phyloP scores from a whole-genome alignment of 768 basidiomycete genomes.

The Hortiboletus campestris region DNA sequence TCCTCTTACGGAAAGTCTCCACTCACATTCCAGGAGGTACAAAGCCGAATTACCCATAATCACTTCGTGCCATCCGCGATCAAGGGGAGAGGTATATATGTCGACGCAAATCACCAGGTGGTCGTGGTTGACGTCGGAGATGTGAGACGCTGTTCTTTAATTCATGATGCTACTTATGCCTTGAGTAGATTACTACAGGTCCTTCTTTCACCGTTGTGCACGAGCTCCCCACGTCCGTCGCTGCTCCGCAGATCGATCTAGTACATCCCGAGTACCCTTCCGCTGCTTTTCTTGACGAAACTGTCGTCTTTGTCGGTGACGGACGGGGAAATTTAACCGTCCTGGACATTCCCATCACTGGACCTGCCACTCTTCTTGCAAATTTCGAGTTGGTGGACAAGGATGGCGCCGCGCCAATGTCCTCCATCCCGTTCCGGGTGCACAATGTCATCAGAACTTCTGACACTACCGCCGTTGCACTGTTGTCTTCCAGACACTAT shows the following conservation, averaged over 20 bases:
- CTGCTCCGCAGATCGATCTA: constrained; percentile 36
- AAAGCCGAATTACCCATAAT: constrained; percentile 82
- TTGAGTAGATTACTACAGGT: constrained; percentile 47
- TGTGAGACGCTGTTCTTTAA: constrained; percentile 42
- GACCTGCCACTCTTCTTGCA: constrained; percentile 47
- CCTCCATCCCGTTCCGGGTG: constrained; percentile 39
- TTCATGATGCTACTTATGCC: constrained; percentile 1
- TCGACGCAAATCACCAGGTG: constrained; percentile 64
- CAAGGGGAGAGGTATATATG: constrained; percentile 54
- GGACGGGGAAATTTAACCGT: constrained; percentile 69
- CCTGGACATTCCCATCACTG: constrained; percentile 43
- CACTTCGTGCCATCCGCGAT: constrained; percentile 58
- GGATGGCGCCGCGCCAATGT: constrained; percentile 20
- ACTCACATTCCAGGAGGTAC: constrained; percentile 77
- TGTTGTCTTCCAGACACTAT: constrained; percentile 63
- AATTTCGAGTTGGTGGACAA: constrained; percentile 44
- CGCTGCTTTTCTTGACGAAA: constrained; percentile 50
- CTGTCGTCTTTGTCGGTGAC: constrained; percentile 59
- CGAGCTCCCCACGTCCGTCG: constrained; percentile 57
- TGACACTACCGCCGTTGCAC: constrained; percentile 40
- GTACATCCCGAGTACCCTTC: constrained; percentile 75
- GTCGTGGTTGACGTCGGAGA: constrained; percentile 54
- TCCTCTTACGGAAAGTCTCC: constrained; percentile 59
- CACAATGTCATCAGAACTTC: constrained; percentile 36
- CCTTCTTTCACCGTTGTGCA: constrained; percentile 58